Evolutionary conservation across 176 grass and related monocot species (phyloP), one percentile per base, ranked within the genome.

Genomic region (Rhynchospora tenuis): DNA sequence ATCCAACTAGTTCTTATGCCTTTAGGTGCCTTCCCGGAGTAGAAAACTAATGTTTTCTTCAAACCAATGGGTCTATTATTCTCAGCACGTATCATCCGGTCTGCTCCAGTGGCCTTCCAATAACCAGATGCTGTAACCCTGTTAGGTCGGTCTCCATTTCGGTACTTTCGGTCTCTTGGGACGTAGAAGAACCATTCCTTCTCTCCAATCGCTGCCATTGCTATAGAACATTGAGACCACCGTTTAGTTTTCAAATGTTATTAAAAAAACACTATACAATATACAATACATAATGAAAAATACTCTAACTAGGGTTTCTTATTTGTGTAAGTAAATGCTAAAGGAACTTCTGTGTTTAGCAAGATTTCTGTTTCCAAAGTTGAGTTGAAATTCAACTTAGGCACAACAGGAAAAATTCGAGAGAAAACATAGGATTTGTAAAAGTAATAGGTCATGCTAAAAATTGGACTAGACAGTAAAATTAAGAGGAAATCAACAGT

Each of bases 141-240:
- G 87, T 99, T 99, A 1, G 97, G 97, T 83, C 97, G 29, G 77
- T 99, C 93, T 4, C 97, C 97, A 88, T 99, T 99, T 84, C 97
- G 27, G 81, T 99, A 99, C 91, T 99, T 99, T 9, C 97, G 73
- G 73, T 99, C 97, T 73, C 97, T 77, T 4, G 97, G 97, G 58
- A 99, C 97, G 64, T 96, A 99, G 88, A 99, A 99, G 84, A 92
- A 99, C 97, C 93, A 99, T 83, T 96, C 97, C 78, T 99, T 99
- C 93, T 99, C 97, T 82, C 97, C 97, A 63, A 99, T 96, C 84
- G 89, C 89, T 3, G 97, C 93, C 88, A 96, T 84, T 81, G 88
- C 97, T 99, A 84, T 59, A 46, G 5, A 9, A 57, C 5, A 90
- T 29, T 44, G 61, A 29, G 10, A n/a, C 7, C 12, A 51, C 26